These are phyloP conservation scores for Flaveria brownii DNA, from an alignment of 129 eudicot genomes.

Conservation along the genomic window DNA sequence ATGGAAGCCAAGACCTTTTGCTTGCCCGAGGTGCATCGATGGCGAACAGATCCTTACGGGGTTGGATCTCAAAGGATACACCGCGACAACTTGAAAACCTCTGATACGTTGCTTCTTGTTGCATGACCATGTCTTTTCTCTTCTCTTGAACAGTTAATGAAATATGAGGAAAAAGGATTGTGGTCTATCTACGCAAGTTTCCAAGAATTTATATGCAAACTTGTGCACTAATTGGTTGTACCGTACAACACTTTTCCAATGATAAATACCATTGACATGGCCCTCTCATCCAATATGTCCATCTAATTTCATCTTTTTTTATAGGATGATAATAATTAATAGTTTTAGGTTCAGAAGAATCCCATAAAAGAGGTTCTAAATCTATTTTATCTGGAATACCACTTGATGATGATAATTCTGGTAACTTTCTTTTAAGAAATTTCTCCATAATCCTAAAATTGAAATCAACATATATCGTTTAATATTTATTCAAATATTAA, in stretches of 20 bases:
- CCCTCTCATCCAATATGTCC: too few relatives aligned
- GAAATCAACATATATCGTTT: too few relatives aligned
- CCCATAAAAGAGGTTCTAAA: too few relatives aligned
- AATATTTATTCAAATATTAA: too few relatives aligned
- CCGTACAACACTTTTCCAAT: background rate
- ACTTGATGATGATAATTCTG: too few relatives aligned
- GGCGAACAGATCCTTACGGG: conserved; percentile 53
- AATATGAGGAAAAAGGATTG: background rate
- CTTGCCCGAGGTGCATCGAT: conserved; percentile 35
- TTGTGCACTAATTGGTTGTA: conserved; percentile 16
- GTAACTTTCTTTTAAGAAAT: too few relatives aligned
- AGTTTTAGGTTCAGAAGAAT: too few relatives aligned
- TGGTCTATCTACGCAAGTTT: background rate
- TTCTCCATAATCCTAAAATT: too few relatives aligned
- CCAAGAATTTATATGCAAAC: conserved; percentile 6
- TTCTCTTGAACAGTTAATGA: background rate
- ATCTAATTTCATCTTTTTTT: too few relatives aligned
- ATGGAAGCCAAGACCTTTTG: conserved; percentile 45
- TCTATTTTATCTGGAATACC: too few relatives aligned
- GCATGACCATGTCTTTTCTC: conserved; percentile 14
- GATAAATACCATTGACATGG: background rate
- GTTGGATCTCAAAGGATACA: conserved; percentile 68
- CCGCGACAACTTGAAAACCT: conserved; percentile 77
- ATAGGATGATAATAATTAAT: too few relatives aligned
- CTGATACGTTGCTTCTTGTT: conserved; percentile 37